Evolutionary conservation across 2,329 filamentous ascomycete species (phyloP).

Genomic region (Fusarium sp.): DNA sequence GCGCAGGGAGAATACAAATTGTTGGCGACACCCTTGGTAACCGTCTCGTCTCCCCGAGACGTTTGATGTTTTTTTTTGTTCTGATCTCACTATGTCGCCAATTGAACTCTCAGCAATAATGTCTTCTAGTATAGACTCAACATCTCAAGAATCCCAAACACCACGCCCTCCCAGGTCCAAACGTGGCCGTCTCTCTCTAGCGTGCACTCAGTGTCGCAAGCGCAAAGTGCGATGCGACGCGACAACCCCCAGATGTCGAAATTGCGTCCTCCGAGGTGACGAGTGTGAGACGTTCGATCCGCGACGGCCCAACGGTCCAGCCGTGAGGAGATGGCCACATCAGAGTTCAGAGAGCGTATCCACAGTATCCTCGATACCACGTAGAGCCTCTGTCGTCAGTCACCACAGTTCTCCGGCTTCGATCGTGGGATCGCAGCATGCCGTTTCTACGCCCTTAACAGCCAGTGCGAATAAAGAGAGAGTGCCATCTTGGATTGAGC

Average conservation of each 20-base stretch:
- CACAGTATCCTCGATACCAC: constrained; percentile 11
- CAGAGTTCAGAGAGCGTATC: constrained; percentile 20
- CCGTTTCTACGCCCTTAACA: constrained; percentile 4
- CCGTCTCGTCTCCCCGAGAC: constrained; percentile 9
- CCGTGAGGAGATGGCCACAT: constrained; percentile 39
- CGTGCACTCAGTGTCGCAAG: constrained; percentile 39
- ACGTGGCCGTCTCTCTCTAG: constrained; percentile 33
- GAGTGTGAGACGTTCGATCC: constrained; percentile 40
- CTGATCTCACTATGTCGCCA: not conserved
- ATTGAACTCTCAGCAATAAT: not conserved
- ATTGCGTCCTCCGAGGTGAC: constrained; percentile 41
- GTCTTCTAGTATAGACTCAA: constrained; percentile 8
- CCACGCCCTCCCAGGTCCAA: constrained; percentile 31
- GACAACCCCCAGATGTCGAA: constrained; percentile 43
- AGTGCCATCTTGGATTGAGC: constrained; percentile 37
- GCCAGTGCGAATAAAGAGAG: constrained; percentile 21
- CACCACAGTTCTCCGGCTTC: constrained; percentile 40
- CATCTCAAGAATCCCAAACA: constrained; percentile 12
- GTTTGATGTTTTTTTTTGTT: not conserved
- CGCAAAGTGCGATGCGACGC: constrained; percentile 44
- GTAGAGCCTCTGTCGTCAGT: constrained; percentile 28
- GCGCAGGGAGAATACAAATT: constrained; percentile 35
- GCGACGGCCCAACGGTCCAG: constrained; percentile 37
- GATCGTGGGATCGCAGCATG: constrained; percentile 32
- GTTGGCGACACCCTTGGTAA: constrained; percentile 31